Conservation (phyloP, 2,329 filamentous ascomycete species). For the Dothideomycetes sp. region DNA sequence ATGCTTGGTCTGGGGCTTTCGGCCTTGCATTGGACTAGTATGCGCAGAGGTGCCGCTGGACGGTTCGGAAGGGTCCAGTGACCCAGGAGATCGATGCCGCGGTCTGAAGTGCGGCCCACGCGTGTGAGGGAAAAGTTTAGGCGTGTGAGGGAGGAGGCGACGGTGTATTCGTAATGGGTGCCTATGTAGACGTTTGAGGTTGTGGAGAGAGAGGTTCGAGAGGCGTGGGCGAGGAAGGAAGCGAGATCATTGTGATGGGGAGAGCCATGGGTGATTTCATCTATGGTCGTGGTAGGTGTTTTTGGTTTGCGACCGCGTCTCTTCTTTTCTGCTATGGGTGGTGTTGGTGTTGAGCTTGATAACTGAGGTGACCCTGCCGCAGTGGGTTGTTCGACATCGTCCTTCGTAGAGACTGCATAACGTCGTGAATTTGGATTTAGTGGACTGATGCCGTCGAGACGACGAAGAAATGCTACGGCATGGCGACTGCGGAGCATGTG, state of each 20-base stretch:
- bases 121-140: conserved; percentile 58
- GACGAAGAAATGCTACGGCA: not conserved
- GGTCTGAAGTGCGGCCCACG: conserved; percentile 57
- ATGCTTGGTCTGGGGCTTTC: conserved; percentile 46
- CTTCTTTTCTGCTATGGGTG: not conserved
- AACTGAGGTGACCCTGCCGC: too few species aligned
- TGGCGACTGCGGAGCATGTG: conserved; percentile 7
- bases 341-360: conserved; percentile 1
- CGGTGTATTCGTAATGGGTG: conserved; percentile 69
- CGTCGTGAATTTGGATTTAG: too few species aligned
- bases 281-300: not conserved
- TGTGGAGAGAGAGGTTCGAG: conserved; percentile 45
- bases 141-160: conserved; percentile 45
- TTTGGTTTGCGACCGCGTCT: not conserved
- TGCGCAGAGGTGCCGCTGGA: conserved; percentile 26
- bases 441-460: not conserved
- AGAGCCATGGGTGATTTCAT: conserved; percentile 21
- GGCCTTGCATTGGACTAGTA: conserved; percentile 61
- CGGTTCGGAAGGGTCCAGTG: conserved; percentile 51
- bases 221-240: conserved; percentile 57
- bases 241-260: conserved; percentile 52
- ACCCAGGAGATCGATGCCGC: conserved; percentile 66
- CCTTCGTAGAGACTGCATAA: too few species aligned
- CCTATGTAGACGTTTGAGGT: conserved; percentile 57
- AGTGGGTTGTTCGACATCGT: too few species aligned